Conservation (phyloP, 73 alveolate genomes). For the Blepharisma stoltei region DNA sequence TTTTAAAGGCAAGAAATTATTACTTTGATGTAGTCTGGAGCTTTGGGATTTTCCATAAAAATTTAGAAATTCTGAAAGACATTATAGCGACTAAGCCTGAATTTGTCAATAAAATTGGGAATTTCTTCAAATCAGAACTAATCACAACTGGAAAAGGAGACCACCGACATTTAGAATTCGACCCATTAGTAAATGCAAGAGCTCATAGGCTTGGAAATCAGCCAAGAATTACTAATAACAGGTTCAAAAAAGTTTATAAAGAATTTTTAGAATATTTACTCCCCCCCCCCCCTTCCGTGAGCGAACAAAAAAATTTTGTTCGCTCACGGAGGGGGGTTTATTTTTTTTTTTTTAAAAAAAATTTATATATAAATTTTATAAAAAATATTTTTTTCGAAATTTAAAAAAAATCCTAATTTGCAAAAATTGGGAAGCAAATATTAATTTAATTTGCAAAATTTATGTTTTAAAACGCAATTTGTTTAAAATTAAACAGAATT, state of each 20-base stretch:
- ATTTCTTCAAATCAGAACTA: conserved; percentile 32
- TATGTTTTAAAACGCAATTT: too few relatives aligned
- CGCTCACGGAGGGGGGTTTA: too few relatives aligned
- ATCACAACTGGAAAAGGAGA: conserved; percentile 29
- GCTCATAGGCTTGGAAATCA: conserved; percentile 76
- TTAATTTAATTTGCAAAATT: too few relatives aligned
- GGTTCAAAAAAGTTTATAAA: conserved; percentile 37
- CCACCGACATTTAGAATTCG: conserved; percentile 71
- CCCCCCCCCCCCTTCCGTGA: too few relatives aligned
- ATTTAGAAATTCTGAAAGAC: conserved; percentile 67
- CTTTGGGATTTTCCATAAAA: conserved; percentile 79
- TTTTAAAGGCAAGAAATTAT: conserved; percentile 63
- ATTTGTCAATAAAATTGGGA: conserved; percentile 19
- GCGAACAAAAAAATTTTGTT: too few relatives aligned
- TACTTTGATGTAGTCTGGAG: conserved; percentile 65
- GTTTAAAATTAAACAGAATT: too few relatives aligned
- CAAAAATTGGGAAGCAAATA: too few relatives aligned
- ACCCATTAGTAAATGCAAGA: conserved; percentile 88
- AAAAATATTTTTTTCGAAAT: too few relatives aligned
- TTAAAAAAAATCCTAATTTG: too few relatives aligned
- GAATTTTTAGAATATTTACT: conserved; percentile 36
- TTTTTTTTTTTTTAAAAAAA: too few relatives aligned
- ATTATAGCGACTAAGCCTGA: conserved; percentile 32
- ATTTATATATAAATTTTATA: too few relatives aligned
- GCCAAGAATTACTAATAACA: conserved; percentile 36